These are phyloP conservation scores for Prunus mume DNA, from an alignment of 306 rosid species.

Conservation along the genomic window DNA sequence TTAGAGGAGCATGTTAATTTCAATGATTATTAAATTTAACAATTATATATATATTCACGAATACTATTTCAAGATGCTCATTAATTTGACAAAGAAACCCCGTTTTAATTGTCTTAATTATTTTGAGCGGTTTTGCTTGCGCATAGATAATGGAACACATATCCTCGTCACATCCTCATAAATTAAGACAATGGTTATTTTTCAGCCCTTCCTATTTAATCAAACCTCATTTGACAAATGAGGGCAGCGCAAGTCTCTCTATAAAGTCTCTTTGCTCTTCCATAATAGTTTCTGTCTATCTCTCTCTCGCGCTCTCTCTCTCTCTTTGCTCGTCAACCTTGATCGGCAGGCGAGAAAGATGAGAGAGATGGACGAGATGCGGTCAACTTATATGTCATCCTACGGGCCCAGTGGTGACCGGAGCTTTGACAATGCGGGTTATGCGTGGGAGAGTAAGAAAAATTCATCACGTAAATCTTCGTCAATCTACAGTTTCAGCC, in stretches of 20 bases:
- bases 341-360: constrained; percentile 1
- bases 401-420: background rate
- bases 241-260: background rate
- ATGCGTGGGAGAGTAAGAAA: background rate
- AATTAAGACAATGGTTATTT: background rate
- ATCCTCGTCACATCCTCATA: background rate
- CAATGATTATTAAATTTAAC: too few relatives aligned
- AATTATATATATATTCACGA: background rate
- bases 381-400: background rate
- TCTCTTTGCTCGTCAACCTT: constrained; percentile 5
- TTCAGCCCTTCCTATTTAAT: background rate
- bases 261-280: background rate
- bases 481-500: background rate
- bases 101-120: background rate
- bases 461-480: background rate
- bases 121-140: background rate
- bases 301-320: constrained; percentile 6
- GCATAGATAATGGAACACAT: too few relatives aligned
- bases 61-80: background rate
- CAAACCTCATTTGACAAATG: background rate
- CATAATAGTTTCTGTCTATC: background rate
- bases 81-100: background rate
- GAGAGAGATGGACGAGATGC: constrained; percentile 7
- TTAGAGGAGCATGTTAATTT: background rate
- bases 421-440: background rate